Conservation (phyloP, 2,329 filamentous ascomycete genomes). For the Rhytidhysteron rufulum region DNA sequence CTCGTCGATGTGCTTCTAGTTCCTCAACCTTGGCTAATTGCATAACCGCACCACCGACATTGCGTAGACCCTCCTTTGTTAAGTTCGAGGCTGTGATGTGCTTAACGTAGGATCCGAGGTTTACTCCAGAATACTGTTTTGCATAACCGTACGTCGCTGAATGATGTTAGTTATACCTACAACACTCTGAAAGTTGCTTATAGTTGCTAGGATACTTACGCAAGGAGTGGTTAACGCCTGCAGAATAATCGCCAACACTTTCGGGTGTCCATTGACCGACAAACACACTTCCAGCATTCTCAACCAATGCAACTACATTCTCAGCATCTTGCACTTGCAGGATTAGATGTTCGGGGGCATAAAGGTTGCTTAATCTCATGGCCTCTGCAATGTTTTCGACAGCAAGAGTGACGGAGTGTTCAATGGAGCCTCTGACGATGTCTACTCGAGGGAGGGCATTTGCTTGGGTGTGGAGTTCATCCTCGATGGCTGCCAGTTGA, state of each 20-base stretch:
- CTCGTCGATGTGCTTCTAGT: conserved; percentile 83
- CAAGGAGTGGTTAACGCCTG: conserved; percentile 94
- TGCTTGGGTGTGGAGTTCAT: conserved; percentile 85
- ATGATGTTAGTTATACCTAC: conserved; percentile 4
- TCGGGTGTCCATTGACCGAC: conserved; percentile 96
- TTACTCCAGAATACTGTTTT: conserved; percentile 97
- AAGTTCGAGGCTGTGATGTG: conserved; percentile 95
- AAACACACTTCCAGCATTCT: conserved; percentile 95
- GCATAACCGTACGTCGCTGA: conserved; percentile 94
- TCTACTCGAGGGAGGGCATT: conserved; percentile 83
- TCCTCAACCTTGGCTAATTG: conserved; percentile 91
- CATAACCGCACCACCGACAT: conserved; percentile 89
- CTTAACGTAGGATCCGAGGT: conserved; percentile 92
- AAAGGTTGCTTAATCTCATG: conserved; percentile 80
- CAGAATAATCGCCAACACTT: conserved; percentile 96
- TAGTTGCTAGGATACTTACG: conserved; percentile 59
- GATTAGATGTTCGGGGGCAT: conserved; percentile 95
- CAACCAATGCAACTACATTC: conserved; percentile 69
- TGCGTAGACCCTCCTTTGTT: conserved; percentile 76
- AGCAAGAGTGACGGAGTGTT: conserved; percentile 83
- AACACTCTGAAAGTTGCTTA: background rate
- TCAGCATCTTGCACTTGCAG: conserved; percentile 79
- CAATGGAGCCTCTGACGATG: conserved; percentile 85
- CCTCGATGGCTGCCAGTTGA: conserved; percentile 78
- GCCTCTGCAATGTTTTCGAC: conserved; percentile 73